phyloP scores from a whole-genome alignment of 1,284 basidiomycete genomes.

The Coniophora puteana region DNA sequence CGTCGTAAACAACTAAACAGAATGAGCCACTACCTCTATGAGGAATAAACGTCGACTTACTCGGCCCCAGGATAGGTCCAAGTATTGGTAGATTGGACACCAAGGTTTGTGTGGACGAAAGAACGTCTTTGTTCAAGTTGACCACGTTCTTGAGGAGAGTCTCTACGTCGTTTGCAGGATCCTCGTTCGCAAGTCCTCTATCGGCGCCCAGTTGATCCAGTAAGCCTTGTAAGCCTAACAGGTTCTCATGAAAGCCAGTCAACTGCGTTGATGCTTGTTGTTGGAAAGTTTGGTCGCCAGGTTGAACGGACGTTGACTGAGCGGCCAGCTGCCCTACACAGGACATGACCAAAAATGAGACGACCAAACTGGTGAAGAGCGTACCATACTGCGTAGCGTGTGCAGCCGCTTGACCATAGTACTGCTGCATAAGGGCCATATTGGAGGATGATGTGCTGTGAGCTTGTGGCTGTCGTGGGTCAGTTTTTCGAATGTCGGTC shows the following conservation, averaged over 20 bases:
- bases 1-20: conserved; percentile 38
- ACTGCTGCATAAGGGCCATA: conserved; percentile 1
- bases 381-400: conserved; percentile 8
- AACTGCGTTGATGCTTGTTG: conserved; percentile 34
- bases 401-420: conserved; percentile 13
- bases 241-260: conserved; percentile 36
- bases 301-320: conserved; percentile 23
- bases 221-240: conserved; percentile 33
- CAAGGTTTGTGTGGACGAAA: conserved; percentile 29
- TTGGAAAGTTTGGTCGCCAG: conserved; percentile 32
- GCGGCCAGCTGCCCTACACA: conserved; percentile 32
- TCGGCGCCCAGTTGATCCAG: conserved; percentile 35
- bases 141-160: conserved; percentile 45
- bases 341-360: conserved; percentile 6
- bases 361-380: background rate
- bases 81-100: conserved; percentile 38
- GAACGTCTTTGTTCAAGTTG: conserved; percentile 43
- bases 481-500: too few species aligned
- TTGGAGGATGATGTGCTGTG: background rate
- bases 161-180: conserved; percentile 41
- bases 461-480: too few species aligned
- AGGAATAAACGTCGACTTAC: conserved; percentile 35
- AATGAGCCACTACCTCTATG: conserved; percentile 7
- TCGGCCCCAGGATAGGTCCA: conserved; percentile 48
- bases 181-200: conserved; percentile 53